These are phyloP conservation scores for Clarkia xantiana DNA, from an alignment of 345 rosid genomes.

Conservation along the genomic window DNA sequence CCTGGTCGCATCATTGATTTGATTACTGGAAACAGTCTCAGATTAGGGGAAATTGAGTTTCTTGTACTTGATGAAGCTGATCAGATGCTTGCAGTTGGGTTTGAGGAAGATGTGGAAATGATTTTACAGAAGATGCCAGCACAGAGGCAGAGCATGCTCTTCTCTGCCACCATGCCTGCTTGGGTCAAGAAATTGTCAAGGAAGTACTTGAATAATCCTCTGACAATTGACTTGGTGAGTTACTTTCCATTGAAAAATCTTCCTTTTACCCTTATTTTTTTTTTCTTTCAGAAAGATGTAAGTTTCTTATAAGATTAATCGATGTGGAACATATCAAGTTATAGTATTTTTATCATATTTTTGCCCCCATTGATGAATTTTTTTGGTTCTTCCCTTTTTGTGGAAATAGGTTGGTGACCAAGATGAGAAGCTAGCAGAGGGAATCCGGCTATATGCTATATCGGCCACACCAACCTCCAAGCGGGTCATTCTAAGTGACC, in stretches of 20 bases:
- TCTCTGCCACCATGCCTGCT: conserved; percentile 96
- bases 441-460: conserved; percentile 80
- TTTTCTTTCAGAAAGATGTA: too few species aligned
- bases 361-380: too few species aligned
- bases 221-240: conserved; percentile 79
- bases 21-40: conserved; percentile 61
- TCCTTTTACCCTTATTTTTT: too few species aligned
- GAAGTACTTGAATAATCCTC: conserved; percentile 76
- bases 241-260: neutral
- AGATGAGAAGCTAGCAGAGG: conserved; percentile 92
- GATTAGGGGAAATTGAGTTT: conserved; percentile 71
- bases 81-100: conserved; percentile 98
- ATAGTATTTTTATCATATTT: too few species aligned
- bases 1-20: conserved; percentile 93
- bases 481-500: conserved; percentile 76
- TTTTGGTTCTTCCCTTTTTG: neutral
- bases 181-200: conserved; percentile 94
- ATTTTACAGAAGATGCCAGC: conserved; percentile 83
- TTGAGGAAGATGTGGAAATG: conserved; percentile 84
- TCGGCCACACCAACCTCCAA: conserved; percentile 67
- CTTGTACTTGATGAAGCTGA: conserved; percentile 98
- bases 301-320: too few species aligned
- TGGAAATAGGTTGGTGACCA: conserved; percentile 62
- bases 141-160: conserved; percentile 91
- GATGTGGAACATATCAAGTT: too few species aligned